Evolutionary conservation across 805 yeast genomes (phyloP), one percentile per base, ranked within the genome.

Genomic region (Schwanniomyces occidentalis): DNA sequence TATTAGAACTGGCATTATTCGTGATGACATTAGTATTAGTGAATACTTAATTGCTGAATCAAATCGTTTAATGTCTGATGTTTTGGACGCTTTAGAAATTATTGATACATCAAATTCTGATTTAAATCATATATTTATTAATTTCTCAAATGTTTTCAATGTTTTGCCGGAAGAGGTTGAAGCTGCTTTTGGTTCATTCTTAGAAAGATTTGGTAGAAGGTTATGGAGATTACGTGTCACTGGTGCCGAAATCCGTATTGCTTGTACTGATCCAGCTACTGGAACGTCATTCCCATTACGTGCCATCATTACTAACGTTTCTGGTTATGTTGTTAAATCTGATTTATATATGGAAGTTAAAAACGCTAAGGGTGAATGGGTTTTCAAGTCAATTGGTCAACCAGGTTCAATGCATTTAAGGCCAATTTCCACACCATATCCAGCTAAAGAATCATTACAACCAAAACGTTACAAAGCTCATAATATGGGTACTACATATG

Each of bases 391-490:
- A 3, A 76, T 93, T 58, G 96, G 96, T 40, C 75, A 82, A 46
- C 95, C 98, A 34, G 99, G 99, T 23, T 77, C 93, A 16, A 93
- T 93, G 99, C 99, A 93, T 58, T 74, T 93, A 71, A 82, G 98
- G 66, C 85, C 96, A 27, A 89, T 93, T 55, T 83, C 90, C 30
- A 87, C 97, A 34, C 96, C 97, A 32, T 95, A 93, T 60, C 95
- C 98, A 40, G 95, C 95, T 20, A 93, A 93, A 73, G 99, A 93
- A 69, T 90, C 95, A 71, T 76, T 93, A 55, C 99, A 93, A 72
- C 97, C 98, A 52, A 93, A 93, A 68, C 88, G 99, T 69, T 95
- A 95, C 74, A 86, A 84, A 71, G 99, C 99, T 32, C 98, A 93
- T 65, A 75, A 87, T 53, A 85, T 93, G 90, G 99, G 99, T 45